Conservation (phyloP, 495 filamentous ascomycete genomes). For the Penicillium psychrofluorescens region DNA sequence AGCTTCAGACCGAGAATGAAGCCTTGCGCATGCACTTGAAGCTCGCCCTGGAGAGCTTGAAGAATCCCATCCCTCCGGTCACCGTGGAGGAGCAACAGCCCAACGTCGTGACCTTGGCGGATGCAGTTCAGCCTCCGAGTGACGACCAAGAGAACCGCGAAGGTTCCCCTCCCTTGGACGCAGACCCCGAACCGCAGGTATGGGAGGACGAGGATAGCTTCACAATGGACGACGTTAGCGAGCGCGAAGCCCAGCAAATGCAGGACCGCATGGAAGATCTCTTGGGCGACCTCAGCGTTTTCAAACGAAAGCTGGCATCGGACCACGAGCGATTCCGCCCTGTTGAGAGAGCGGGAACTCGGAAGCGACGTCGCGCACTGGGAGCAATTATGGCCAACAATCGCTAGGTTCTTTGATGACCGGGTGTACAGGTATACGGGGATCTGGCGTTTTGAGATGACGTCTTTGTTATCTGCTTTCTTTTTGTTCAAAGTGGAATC, state of each 20-base stretch:
- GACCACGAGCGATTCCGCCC: slow-evolving; percentile 56
- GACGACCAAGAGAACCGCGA: slow-evolving; percentile 34
- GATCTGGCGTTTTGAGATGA: too few species aligned
- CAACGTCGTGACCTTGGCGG: slow-evolving; percentile 29
- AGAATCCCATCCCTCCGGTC: slow-evolving; percentile 68
- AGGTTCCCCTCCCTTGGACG: slow-evolving; percentile 21
- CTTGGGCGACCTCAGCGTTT: slow-evolving; percentile 69
- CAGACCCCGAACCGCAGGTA: slow-evolving; percentile 27
- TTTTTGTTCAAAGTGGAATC: too few species aligned
- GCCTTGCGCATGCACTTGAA: slow-evolving; percentile 77
- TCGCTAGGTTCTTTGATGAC: slow-evolving; percentile 10
- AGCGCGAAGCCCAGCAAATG: slow-evolving; percentile 49
- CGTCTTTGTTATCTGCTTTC: too few species aligned
- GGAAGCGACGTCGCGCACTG: slow-evolving; percentile 27
- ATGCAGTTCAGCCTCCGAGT: slow-evolving; percentile 28
- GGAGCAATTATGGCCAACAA: slow-evolving; percentile 26
- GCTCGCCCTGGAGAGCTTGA: slow-evolving; percentile 76
- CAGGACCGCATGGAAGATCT: slow-evolving; percentile 63
- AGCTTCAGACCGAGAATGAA: slow-evolving; percentile 82
- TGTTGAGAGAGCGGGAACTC: slow-evolving; percentile 11
- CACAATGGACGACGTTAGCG: slow-evolving; percentile 11
- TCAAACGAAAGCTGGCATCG: slow-evolving; percentile 75
- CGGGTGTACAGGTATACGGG: too few species aligned
- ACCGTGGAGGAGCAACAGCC: slow-evolving; percentile 27
- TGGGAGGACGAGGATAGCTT: slow-evolving; percentile 34